Evolutionary conservation across 2,329 filamentous ascomycete species (phyloP), one percentile per base, ranked within the genome.

Genomic region (Epicoccum sorghinum): DNA sequence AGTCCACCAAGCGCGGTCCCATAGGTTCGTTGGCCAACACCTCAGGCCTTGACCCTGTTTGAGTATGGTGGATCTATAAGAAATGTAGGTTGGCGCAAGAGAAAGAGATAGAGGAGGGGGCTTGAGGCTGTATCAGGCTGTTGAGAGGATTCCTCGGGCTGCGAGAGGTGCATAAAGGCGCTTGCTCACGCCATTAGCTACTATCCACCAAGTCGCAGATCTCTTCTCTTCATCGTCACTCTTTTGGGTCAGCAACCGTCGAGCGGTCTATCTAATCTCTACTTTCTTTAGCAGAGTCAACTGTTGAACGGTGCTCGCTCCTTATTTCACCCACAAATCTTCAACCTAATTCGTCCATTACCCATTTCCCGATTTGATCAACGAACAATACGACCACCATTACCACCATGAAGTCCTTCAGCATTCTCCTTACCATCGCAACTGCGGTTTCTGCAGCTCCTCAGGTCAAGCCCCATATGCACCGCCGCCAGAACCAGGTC

Each of bases 271-370:
- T 35, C 23, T 59, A 56, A 48, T 59, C 44, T 48, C 44, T 45
- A 41, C 41, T 37, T 45, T 54, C 24, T 46, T 47, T 14, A 32
- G 7, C 43, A 51, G 50, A 56, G 53, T 52, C 47, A 51, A 57
- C 63, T 62, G 67, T 67, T 70, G 67, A 68, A 57, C 66, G 60
- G 65, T 63, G 50, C 39, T 55, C 41, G 47, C 47, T 51, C 35
- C 24, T 41, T 47, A 50, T 24, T 47, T 23, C 38, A 38, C 41
- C 48, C 33, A 39, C 32, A 13, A 46, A 14, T 12, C n/a, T 24
- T 27, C 41, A 24, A 9, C 30, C n/a, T n/a, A 55, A 53, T 42
- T 55, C 33, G 30, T 27, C 4, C 27, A 14, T 24, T 37, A 22
- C 18, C 46, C 14, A 33, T 25, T 27, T 33, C 7, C 32, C 13